A percentile compares a stretch with the other conserved stretches of the same genome.
Conservation (phyloP, 1,284 basidiomycete genomes). For the Cryptococcus neoformans region DNA sequence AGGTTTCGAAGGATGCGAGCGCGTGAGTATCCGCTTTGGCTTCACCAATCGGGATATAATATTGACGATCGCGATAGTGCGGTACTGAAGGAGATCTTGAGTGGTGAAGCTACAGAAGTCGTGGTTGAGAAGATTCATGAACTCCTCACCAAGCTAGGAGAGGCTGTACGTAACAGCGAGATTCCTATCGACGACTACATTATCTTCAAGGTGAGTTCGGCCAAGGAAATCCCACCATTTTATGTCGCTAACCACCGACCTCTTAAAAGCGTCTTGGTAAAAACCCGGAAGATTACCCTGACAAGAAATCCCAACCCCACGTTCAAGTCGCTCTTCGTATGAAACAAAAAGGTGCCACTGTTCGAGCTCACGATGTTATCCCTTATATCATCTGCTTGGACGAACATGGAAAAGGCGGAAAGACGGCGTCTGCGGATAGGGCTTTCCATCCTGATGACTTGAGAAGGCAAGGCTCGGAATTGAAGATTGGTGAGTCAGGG, state of each 20-base stretch:
- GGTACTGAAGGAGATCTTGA: conserved; percentile 85
- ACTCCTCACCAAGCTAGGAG: conserved; percentile 71
- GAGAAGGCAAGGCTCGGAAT: conserved; percentile 61
- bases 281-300: conserved; percentile 94
- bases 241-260: neutral
- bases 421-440: conserved; percentile 79
- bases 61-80: conserved; percentile 55
- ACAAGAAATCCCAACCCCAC: conserved; percentile 91
- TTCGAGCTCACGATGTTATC: conserved; percentile 87
- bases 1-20: conserved; percentile 86
- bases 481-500: conserved; percentile 66
- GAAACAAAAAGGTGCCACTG: conserved; percentile 77
- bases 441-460: conserved; percentile 95
- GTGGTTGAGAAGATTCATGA: conserved; percentile 93
- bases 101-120: conserved; percentile 83
- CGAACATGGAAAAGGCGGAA: conserved; percentile 68
- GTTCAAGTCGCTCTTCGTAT: conserved; percentile 93
- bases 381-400: conserved; percentile 91
- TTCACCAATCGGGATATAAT: too few relatives aligned
- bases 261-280: conserved; percentile 75
- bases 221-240: neutral
- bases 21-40: conserved; percentile 58
- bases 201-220: conserved; percentile 72
- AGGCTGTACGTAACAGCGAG: conserved; percentile 71
- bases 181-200: conserved; percentile 89